Base-by-base conservation (phyloP, 352 stramenopile genomes). In the Phytophthora syringae region DNA sequence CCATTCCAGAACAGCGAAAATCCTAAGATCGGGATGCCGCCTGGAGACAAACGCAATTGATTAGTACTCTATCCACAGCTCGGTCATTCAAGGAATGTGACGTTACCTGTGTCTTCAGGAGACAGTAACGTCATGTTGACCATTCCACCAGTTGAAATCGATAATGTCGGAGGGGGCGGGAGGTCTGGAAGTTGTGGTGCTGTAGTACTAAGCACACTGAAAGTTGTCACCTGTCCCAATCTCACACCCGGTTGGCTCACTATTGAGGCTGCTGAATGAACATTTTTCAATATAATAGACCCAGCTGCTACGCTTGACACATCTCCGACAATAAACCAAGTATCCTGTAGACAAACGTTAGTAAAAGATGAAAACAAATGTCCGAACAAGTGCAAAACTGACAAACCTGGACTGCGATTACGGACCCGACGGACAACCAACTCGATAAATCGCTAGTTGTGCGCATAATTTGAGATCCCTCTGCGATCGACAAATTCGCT, bases 1-100 rank as follows among this genome's bases (percentile, higher is more conserved):
- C 70, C 76, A 28, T 89, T 74, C 48, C 77, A 57, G 13, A 67
- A 71, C 1, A 90, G 63, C 2, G 55, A 64, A 52, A 85, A 92
- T 15, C 67, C 61, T 9, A 63, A 60, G 15, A 92, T 79, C 0
- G 66, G 67, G 5, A 88, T 60, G 0, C 83, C 83, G n/a, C 83
- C 80, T 72, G 52, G 58, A 21, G 7, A 13, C 6, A 67, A 49
- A 43, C 1, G 12, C 1, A 16, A 13, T 9, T 0, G 49, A 18
- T 69, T 28, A 72, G 57, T 12, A 18, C 32, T 39, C 5, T 22
- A 43, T 43, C 37, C 20, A 21, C 16, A 21, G 5, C 6, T 20
- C 12, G 37, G 16, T 7, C 20, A n/a, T 34, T 50, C 21, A 40
- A 50, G 18, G 24, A 21, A 42, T 20, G 3, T n/a, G 10, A 57